A percentile compares a stretch with the other conserved stretches of the same genome.
Conservation (phyloP, 2,329 filamentous ascomycete genomes). For the Cyanodermella asteris region DNA sequence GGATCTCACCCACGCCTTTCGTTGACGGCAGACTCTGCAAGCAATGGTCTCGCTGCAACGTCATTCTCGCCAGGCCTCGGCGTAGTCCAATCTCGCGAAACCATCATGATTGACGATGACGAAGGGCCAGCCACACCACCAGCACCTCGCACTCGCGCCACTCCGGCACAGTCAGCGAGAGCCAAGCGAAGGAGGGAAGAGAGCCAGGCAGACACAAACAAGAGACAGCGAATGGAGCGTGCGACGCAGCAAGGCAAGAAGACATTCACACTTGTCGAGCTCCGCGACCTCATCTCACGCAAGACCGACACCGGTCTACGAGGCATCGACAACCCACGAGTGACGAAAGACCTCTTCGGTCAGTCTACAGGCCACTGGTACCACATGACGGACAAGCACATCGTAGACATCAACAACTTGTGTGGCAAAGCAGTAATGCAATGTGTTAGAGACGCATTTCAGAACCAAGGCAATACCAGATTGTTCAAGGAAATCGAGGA, state of each 20-base stretch:
- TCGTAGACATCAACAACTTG: slow-evolving; percentile 12
- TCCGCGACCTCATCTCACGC: slow-evolving; percentile 31
- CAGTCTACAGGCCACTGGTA: slow-evolving; percentile 38
- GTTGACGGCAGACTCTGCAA: slow-evolving; percentile 10
- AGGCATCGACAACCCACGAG: slow-evolving; percentile 34
- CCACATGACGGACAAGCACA: slow-evolving; percentile 24
- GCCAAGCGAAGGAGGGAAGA: slow-evolving; percentile 1
- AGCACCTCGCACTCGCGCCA: neutral
- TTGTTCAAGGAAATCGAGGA: no score
- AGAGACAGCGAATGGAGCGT: neutral
- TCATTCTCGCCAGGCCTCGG: slow-evolving; percentile 8
- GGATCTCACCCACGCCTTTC: slow-evolving; percentile 19
- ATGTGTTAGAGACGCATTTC: slow-evolving; percentile 22
- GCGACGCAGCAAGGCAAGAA: neutral
- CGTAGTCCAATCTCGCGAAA: slow-evolving; percentile 3
- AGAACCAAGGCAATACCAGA: no score
- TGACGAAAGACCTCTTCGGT: slow-evolving; percentile 35
- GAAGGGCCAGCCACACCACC: neutral
- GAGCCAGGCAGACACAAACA: neutral
- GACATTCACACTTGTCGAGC: slow-evolving; percentile 13
- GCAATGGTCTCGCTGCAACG: slow-evolving; percentile 17
- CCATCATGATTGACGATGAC: slow-evolving; percentile 4
- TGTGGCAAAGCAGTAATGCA: slow-evolving; percentile 18
- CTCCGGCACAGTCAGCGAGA: neutral
- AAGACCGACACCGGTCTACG: slow-evolving; percentile 37